phyloP scores from a whole-genome alignment of 2,329 filamentous ascomycete species.

The Hirsutella rhossiliensis region DNA sequence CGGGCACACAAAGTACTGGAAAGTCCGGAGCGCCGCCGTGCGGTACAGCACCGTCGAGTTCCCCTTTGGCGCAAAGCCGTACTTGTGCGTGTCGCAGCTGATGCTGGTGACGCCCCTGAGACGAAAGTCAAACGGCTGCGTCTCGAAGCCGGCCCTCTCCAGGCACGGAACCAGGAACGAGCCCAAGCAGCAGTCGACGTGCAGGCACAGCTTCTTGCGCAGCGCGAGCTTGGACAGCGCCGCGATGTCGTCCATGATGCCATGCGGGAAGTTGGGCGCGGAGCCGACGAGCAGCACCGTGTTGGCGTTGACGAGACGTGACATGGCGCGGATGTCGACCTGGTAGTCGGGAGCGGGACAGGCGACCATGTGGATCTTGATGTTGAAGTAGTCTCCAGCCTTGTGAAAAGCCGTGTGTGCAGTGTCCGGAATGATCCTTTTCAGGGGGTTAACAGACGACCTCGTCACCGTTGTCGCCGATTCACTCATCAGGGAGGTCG shows the following conservation, averaged over 20 bases:
- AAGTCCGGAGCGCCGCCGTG: constrained; percentile 60
- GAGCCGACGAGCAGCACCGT: constrained; percentile 88
- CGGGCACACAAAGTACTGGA: constrained; percentile 93
- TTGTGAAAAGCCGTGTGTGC: constrained; percentile 96
- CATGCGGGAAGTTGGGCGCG: constrained; percentile 95
- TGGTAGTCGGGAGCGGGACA: constrained; percentile 80
- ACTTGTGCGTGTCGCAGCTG: constrained; percentile 96
- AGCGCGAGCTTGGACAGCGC: constrained; percentile 72
- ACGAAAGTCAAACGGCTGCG: constrained; percentile 83
- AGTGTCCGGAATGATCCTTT: constrained; percentile 82
- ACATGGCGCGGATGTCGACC: constrained; percentile 66
- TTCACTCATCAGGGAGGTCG: neutral
- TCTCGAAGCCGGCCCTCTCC: constrained; percentile 83
- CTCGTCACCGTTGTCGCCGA: neutral
- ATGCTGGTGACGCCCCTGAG: constrained; percentile 92
- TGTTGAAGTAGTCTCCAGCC: constrained; percentile 89
- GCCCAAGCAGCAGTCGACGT: constrained; percentile 95
- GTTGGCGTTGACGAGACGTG: constrained; percentile 84
- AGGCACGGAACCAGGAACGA: constrained; percentile 92
- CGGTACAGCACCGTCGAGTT: constrained; percentile 92
- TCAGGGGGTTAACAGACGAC: neutral
- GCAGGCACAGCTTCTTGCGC: constrained; percentile 70
- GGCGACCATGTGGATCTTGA: constrained; percentile 80
- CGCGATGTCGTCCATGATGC: constrained; percentile 91
- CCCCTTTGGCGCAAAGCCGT: constrained; percentile 95